Conservation (phyloP, 805 yeast genomes). For the Jamesozyma jinghongensis region DNA sequence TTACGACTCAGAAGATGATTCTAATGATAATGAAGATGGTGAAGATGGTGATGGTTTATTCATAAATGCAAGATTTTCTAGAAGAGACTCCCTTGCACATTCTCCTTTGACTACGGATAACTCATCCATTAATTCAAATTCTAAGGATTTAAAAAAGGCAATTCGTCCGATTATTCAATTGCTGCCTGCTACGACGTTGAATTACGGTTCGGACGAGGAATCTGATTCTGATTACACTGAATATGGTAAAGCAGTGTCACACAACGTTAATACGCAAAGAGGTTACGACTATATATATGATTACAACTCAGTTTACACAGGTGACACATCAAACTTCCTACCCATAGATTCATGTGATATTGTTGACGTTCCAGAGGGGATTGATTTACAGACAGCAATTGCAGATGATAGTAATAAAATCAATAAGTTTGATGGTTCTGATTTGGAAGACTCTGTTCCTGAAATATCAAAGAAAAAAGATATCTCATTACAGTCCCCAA, state of each 20-base stretch:
- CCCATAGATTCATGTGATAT: constrained; percentile 30
- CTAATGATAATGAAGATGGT: constrained; percentile 20
- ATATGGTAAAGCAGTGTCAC: constrained; percentile 51
- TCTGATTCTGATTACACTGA: constrained; percentile 31
- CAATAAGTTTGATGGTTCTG: constrained; percentile 9
- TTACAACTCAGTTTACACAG: constrained; percentile 66
- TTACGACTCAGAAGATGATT: constrained; percentile 4
- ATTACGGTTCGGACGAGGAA: constrained; percentile 62
- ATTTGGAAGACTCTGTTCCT: too few relatives aligned
- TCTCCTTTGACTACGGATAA: constrained; percentile 19
- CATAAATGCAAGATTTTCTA: constrained; percentile 26
- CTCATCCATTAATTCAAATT: constrained; percentile 18
- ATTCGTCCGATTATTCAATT: constrained; percentile 55
- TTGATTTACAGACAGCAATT: constrained; percentile 27
- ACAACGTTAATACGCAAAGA: constrained; percentile 60
- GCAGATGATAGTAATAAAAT: constrained; percentile 17
- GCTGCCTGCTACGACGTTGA: constrained; percentile 79
- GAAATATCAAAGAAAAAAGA: neutral
- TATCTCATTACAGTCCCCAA: too few relatives aligned
- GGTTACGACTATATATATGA: constrained; percentile 75
- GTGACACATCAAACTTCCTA: constrained; percentile 33
- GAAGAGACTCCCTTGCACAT: constrained; percentile 22
- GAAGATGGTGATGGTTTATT: constrained; percentile 29
- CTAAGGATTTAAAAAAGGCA: constrained; percentile 7
- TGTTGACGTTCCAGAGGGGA: constrained; percentile 30